Conservation (phyloP, 78 protist genomes). For the Planoprotostelium fungivorum region DNA sequence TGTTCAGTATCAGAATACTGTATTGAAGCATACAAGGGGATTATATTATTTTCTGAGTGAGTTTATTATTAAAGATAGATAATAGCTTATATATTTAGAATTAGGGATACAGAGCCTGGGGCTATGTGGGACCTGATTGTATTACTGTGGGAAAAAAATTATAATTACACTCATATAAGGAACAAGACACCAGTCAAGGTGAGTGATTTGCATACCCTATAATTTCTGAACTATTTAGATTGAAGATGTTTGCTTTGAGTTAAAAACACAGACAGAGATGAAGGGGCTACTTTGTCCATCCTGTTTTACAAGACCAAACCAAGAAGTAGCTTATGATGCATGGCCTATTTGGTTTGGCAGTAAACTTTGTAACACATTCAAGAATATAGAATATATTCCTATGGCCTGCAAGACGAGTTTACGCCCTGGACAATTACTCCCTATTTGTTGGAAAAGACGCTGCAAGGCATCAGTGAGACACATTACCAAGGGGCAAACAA, state of each 20-base stretch:
- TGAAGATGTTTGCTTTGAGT: not conserved
- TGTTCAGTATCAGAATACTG: not conserved
- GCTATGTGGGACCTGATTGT: conserved; percentile 1
- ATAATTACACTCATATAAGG: not conserved
- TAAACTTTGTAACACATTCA: not conserved
- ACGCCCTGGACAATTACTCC: too few relatives aligned
- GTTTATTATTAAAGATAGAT: not conserved
- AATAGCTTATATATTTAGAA: not conserved
- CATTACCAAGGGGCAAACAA: too few relatives aligned
- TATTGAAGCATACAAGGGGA: not conserved
- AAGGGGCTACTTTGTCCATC: not conserved
- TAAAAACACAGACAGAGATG: not conserved
- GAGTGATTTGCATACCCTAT: not conserved
- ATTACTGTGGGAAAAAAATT: not conserved
- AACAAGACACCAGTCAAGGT: not conserved
- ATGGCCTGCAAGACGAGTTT: too few relatives aligned
- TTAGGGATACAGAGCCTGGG: not conserved
- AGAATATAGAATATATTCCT: not conserved
- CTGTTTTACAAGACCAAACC: conserved; percentile 1
- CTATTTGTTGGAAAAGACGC: too few relatives aligned
- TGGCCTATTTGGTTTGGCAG: not conserved
- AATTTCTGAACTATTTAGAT: not conserved
- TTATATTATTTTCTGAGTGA: not conserved
- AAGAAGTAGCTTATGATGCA: conserved; percentile 1
- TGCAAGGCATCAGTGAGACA: too few relatives aligned